Evolutionary conservation across 73 alveolate species (phyloP), one percentile per base, ranked within the genome.

Genomic region (Symbiodinium pilosum): DNA sequence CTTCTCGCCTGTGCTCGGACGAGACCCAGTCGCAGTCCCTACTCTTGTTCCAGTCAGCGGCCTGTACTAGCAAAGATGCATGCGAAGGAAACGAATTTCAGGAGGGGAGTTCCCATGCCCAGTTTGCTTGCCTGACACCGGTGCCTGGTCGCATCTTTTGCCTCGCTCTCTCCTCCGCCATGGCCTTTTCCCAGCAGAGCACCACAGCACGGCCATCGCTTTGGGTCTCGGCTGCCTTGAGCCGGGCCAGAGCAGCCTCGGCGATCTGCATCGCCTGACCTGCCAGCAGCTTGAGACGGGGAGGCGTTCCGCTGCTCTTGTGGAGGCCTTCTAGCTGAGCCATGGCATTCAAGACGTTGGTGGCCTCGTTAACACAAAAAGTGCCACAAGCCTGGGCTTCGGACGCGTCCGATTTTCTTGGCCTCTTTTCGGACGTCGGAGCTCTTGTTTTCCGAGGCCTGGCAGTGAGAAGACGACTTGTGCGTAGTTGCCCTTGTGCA

Each of bases 131-230:
- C 40, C 95, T 26, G 36, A 89, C 95, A 3, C 95, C 95, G 12
- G 95, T 89, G 73, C 95, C 95, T 30, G 95, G 95, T 24, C 95
- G 68, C 95, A 89, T 89, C 73, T 89, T 89, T 41, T 89, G 95
- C 44, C 75, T 59, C 34, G 86, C 87, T 39, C 86, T 39, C 44
- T 89, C 95, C 21, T 89, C 95, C 8, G 95, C 87, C 95, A 89
- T 89, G 47, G 95, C 87, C 83, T 64, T 18, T 20, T 7, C 81
- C 30, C 1, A n/a, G 81, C 81, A 47, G 14, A 47, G 59, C 59
- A 47, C 14, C 59, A 9, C 59, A 47, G 59, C 21, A 47, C 14
- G 59, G 14, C 21, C 6, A 47, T 47, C 21, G 59, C 21, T 6
- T 6, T 6, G 59, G 59, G 21, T 47, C 59, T 47, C 59, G 6